Conservation (phyloP, 2,329 filamentous ascomycete species). For the Talaromyces marneffei region DNA sequence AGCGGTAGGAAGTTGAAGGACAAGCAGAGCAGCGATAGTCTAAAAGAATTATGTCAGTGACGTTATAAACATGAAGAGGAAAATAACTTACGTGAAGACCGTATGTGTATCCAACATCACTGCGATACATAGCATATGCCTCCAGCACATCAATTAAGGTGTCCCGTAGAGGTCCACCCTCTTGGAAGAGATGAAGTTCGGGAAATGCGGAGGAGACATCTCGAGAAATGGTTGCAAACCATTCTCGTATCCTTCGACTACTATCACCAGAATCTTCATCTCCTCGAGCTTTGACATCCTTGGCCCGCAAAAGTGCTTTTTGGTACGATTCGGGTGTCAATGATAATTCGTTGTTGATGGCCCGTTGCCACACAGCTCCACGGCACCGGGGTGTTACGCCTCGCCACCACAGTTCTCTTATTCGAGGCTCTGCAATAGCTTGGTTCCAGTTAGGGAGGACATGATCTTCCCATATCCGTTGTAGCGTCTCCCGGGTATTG, state of each 20-base stretch:
- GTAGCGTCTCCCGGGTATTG: conserved; percentile 48
- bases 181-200: conserved; percentile 53
- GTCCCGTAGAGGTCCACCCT: conserved; percentile 49
- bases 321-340: conserved; percentile 52
- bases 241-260: conserved; percentile 44
- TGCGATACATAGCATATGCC: conserved; percentile 59
- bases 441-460: conserved; percentile 56
- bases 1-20: conserved; percentile 51
- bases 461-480: conserved; percentile 57
- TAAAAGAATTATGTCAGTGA: conserved; percentile 16
- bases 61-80: not conserved
- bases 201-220: conserved; percentile 53
- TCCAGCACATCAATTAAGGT: conserved; percentile 55
- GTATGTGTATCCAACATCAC: conserved; percentile 56
- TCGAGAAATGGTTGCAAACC: conserved; percentile 49
- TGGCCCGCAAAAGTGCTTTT: conserved; percentile 53
- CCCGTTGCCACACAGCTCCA: conserved; percentile 54
- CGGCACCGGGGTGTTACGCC: conserved; percentile 53
- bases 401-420: conserved; percentile 60
- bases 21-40: conserved; percentile 53
- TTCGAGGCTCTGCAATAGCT: conserved; percentile 49
- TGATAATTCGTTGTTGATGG: conserved; percentile 57
- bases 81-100: conserved; percentile 49
- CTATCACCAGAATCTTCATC: conserved; percentile 38
- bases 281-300: conserved; percentile 41